Evolutionary conservation across 2,329 filamentous ascomycete genomes (phyloP), one percentile per base, ranked within the genome.

Genomic region (Tothia fuscella): DNA sequence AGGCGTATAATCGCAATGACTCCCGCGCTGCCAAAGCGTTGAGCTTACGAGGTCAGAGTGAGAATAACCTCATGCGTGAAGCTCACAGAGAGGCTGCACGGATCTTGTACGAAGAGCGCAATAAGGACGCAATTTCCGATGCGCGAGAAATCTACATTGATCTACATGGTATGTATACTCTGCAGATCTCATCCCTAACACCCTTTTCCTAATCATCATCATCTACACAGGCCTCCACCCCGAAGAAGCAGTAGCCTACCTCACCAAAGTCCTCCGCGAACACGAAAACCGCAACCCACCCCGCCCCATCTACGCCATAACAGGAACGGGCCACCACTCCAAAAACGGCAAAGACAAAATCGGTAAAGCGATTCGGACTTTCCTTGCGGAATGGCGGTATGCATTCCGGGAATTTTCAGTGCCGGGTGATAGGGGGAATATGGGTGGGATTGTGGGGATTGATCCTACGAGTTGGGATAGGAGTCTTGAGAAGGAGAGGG

Each of bases 271-370:
- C 29, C 76, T 98, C 17, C 69, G 88, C 47, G 85, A 93, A 55
- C 91, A 95, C 55, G 74, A 76, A 49, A 38, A 29, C 29, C 22
- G 19, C 25, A 78, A 82, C 50, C 72, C 71, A 26, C 63, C 68
- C 4, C 74, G 78, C 17, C 83, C 89, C 3, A 74, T 98, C 31
- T 98, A 96, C 58, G 88, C 88, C 50, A 96, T 98, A 58, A 95
- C 88, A 1, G 91, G 91, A 33, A 96, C 89, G 1, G 91, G 89
- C 3, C 88, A 96, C 56, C 91, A 98, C 63, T 93, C 85, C 59
- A 96, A 96, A 68, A 95, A 95, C 56, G 89, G 91, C 53, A 96
- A 96, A 61, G 91, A 98, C 63, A 98, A 98, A 64, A 85, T 98
- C 26, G 89, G 89, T 56, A 94, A 93, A 64, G 87, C 88, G 2